These are phyloP conservation scores for Leccinum fuscescens DNA, from an alignment of 1,284 basidiomycete genomes.

Conservation along the genomic window DNA sequence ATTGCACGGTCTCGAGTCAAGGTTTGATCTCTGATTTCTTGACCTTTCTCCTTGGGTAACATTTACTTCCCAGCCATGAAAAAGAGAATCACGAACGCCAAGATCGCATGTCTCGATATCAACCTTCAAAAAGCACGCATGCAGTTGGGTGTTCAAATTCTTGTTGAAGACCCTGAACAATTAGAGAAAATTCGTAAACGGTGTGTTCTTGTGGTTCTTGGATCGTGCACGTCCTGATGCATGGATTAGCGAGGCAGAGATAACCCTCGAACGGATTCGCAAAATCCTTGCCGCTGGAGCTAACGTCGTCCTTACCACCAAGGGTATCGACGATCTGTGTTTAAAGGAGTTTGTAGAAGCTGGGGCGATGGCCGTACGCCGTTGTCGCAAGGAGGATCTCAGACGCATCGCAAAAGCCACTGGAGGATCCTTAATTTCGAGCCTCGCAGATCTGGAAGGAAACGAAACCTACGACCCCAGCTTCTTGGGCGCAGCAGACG, in stretches of 20 bases:
- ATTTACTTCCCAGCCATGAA: conserved; percentile 80
- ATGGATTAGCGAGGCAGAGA: conserved; percentile 82
- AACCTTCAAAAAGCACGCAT: conserved; percentile 97
- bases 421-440: conserved; percentile 90
- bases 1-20: conserved; percentile 98
- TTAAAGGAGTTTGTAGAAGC: conserved; percentile 99
- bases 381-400: conserved; percentile 97
- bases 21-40: conserved; percentile 47
- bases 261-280: conserved; percentile 92
- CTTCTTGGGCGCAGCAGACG: conserved; percentile 89
- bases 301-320: conserved; percentile 96
- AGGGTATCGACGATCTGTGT: conserved; percentile 98
- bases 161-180: conserved; percentile 96
- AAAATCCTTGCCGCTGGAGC: conserved; percentile 97
- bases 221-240: conserved; percentile 4
- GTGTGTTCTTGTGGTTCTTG: conserved; percentile 40
- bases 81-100: conserved; percentile 88
- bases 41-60: conserved; percentile 5
- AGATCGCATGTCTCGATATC: conserved; percentile 98
- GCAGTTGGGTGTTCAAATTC: conserved; percentile 97
- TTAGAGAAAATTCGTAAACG: conserved; percentile 94
- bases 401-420: conserved; percentile 97
- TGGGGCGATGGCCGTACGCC: conserved; percentile 96
- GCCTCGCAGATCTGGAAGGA: conserved; percentile 94
- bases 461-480: conserved; percentile 97